Base-by-base conservation (phyloP, 768 basidiomycete species). In the Amanita inopinata region DNA sequence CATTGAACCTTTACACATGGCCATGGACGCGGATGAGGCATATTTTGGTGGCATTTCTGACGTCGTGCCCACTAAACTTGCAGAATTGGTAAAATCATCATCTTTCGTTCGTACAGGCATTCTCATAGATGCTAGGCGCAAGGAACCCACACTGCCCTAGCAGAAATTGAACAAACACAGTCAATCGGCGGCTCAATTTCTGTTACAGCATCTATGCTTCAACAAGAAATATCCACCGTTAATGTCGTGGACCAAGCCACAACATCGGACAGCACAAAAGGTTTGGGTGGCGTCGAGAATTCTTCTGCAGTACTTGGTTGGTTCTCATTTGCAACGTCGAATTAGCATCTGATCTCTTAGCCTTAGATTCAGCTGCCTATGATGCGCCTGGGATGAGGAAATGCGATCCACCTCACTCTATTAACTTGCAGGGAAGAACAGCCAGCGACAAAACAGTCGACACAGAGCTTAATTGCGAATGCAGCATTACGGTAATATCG, bases 21-120 rank as follows among this genome's bases (percentile, higher is more conserved):
- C 59, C 12, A 59, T 60, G 34, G 61, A 61, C n/a, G 46, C 48
- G 12, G 60, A 54, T 12, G 72, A 73, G 53, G 65, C 63, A 9
- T 65, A 68, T 41, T 80, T 75, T 38, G 62, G 61, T 20, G 82
- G 82, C 5, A 48, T 63, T 19, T 58, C 66, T 3, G 76, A 78
- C 50, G 51, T 53, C 10, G 67, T 78, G 0, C 80, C 79, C 2
- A 66, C 64, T 8, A 66, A 65, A 37, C 66, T 84, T 15, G 70
- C 70, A 19, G 68, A 81, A 46, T 58, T 83, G 46, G 82, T 83
- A 48, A 50, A 68, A 46, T 35, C 12, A 8, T 33, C 14, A 27
- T n/a, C n/a, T 17, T 4, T 18, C 14, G 18, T 24, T 30, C 19
- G 27, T 8, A 4, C n/a, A 22, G 31, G n/a, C 20, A 34, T 43